Percentiles rank a stretch among this genome's conserved stretches.
Evolutionary conservation across 78 protist genomes (phyloP).

Genomic region (Chrysochromulina parva): DNA sequence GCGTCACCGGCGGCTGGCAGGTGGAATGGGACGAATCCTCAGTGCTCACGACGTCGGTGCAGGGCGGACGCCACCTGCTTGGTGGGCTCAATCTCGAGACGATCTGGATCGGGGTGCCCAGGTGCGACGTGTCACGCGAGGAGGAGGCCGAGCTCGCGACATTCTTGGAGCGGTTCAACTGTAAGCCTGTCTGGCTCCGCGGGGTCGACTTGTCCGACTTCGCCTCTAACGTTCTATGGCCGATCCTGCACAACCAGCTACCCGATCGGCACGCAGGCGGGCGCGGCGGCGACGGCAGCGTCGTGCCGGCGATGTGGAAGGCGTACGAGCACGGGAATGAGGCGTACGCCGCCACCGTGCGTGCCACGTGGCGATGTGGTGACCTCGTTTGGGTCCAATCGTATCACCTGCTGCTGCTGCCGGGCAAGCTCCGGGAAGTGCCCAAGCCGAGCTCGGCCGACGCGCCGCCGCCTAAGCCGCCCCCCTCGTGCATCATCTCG

Average conservation of each 20-base stretch:
- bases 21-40: neutral
- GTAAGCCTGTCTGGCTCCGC: neutral
- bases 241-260: neutral
- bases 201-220: neutral
- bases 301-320: neutral
- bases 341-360: neutral
- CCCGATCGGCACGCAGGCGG: slow-evolving; percentile 20
- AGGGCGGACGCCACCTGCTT: neutral
- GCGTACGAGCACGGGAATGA: neutral
- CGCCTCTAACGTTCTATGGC: neutral
- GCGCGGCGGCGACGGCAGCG: neutral
- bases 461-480: neutral
- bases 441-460: no score
- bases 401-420: neutral
- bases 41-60: neutral
- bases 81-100: neutral
- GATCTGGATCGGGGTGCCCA: neutral
- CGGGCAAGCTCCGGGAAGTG: neutral
- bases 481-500: neutral
- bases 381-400: neutral
- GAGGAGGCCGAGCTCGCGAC: neutral
- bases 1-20: neutral
- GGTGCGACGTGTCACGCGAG: neutral
- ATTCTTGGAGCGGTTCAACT: neutral
- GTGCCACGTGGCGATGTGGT: neutral